Percentiles rank a stretch among this genome's conserved stretches.
phyloP scores from a whole-genome alignment of 2,329 filamentous ascomycete genomes.

The Epichloe sp. region DNA sequence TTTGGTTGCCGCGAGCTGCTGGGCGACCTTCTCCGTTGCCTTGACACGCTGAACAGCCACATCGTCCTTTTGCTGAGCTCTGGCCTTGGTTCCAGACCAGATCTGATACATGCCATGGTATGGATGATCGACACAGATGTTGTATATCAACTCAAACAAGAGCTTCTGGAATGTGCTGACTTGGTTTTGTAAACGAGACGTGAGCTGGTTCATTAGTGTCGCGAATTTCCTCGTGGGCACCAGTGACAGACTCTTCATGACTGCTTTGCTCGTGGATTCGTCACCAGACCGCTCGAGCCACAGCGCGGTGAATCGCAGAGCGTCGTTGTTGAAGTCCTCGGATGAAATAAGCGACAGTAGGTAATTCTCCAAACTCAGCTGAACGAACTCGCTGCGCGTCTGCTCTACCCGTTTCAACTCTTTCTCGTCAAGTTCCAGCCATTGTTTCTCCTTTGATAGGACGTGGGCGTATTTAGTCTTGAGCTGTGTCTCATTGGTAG shows the following conservation, averaged over 20 bases:
- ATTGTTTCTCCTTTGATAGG: conserved; percentile 63
- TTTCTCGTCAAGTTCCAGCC: conserved; percentile 79
- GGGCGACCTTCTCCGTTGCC: conserved; percentile 58
- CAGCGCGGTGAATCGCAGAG: conserved; percentile 80
- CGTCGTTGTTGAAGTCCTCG: conserved; percentile 79
- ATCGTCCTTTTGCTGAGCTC: conserved; percentile 57
- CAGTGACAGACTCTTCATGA: conserved; percentile 52
- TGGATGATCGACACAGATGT: conserved; percentile 84
- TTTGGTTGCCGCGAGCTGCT: conserved; percentile 42
- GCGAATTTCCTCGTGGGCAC: conserved; percentile 92
- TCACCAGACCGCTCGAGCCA: conserved; percentile 85
- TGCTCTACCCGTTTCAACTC: conserved; percentile 70
- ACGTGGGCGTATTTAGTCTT: conserved; percentile 46
- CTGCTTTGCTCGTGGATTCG: conserved; percentile 62
- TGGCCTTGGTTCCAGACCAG: conserved; percentile 65
- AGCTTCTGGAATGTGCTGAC: conserved; percentile 62
- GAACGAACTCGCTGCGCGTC: conserved; percentile 70
- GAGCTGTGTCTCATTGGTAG: conserved; percentile 36
- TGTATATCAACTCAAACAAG: conserved; percentile 59
- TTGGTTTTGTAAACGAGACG: conserved; percentile 73
- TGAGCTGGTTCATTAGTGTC: conserved; percentile 85
- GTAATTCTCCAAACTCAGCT: conserved; percentile 85
- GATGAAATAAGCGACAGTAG: conserved; percentile 72
- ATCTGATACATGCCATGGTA: conserved; percentile 97
- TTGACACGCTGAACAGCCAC: conserved; percentile 59